Base-by-base conservation (phyloP, 257 asterid species). In the Gentiana dahurica region DNA sequence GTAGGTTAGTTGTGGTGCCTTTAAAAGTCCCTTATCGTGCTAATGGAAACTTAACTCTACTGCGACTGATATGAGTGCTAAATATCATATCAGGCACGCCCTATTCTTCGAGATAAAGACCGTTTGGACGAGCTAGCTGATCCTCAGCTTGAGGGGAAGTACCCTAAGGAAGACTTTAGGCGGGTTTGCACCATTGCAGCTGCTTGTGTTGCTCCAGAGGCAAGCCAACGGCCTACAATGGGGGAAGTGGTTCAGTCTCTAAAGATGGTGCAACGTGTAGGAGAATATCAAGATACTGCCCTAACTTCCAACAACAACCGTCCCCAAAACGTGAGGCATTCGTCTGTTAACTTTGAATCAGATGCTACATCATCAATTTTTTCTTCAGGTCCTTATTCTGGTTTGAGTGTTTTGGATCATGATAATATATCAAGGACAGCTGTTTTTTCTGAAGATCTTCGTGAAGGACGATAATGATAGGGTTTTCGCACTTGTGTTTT, bases 161-260 rank as follows among this genome's bases (percentile, higher is more conserved):
- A 84, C 61, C 95, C 97, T 3, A 84, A 63, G 73, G 93, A 91
- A 78, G 95, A 91, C 55, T 85, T 81, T 64, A 49, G 73, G 51
- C 79, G 93, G 62, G 98, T 91, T 50, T 88, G 98, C 83, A 88
- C 98, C 46, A 77, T 91, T 49, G 95, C 97, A 5, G 98, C 98
- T 12, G 98, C 98, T 75, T 91, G 97, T 70, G 97, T 91, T 47
- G 90, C 98, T 45, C 85, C 94, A 3, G 94, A 85, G 54, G 94
- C 95, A 38, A 69, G 67, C 70, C 95, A 87, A 74, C 80, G 97
- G 53, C 97, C 98, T 6, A 79, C 97, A 1, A 91, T 87, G 95
- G 98, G 98, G 39, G 98, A 87, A 78, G 98, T 91, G 51, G 97
- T 91, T 15, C 98, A 87, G 75, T 91, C 98, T 12, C 86, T 91